A percentile compares a stretch with the other conserved stretches of the same genome.
These are phyloP conservation scores for Lagenidium giganteum DNA, from an alignment of 352 stramenopile genomes.

Conservation along the genomic window DNA sequence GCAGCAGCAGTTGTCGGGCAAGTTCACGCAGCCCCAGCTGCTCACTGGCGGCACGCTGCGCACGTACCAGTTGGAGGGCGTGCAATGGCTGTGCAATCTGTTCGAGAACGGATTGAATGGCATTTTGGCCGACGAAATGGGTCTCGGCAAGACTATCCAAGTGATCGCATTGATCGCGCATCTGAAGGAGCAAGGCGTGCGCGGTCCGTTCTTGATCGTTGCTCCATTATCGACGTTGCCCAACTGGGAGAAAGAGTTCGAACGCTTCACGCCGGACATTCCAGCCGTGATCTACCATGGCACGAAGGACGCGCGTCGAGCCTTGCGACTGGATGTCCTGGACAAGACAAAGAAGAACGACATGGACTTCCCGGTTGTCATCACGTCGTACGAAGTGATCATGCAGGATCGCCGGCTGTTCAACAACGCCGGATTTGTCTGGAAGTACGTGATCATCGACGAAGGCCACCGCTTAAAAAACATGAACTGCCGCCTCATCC, in stretches of 20 bases:
- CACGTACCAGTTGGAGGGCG: constrained; percentile 95
- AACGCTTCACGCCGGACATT: constrained; percentile 80
- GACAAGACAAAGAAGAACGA: constrained; percentile 47
- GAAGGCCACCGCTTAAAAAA: constrained; percentile 99
- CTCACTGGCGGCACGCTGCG: constrained; percentile 84
- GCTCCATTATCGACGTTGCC: constrained; percentile 96
- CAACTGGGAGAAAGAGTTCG: constrained; percentile 96
- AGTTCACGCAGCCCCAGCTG: constrained; percentile 69
- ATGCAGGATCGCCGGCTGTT: constrained; percentile 67
- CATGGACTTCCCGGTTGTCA: constrained; percentile 76
- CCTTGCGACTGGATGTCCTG: constrained; percentile 44
- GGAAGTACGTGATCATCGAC: constrained; percentile 97
- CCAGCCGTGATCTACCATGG: constrained; percentile 98
- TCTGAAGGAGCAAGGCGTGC: constrained; percentile 86
- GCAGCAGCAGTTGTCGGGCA: constrained; percentile 26
- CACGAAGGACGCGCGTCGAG: constrained; percentile 36
- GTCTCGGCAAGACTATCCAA: constrained; percentile 90
- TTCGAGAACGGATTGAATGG: constrained; percentile 97
- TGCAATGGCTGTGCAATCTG: constrained; percentile 96
- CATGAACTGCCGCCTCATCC: constrained; percentile 93
- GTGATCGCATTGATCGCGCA: constrained; percentile 92
- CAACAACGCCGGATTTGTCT: constrained; percentile 53
- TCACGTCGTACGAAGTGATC: constrained; percentile 88
- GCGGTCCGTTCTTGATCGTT: constrained; percentile 96
- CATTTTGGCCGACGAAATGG: constrained; percentile 87